These are phyloP conservation scores for Erythrophleum fordii DNA, from an alignment of 306 rosid genomes.

Conservation along the genomic window DNA sequence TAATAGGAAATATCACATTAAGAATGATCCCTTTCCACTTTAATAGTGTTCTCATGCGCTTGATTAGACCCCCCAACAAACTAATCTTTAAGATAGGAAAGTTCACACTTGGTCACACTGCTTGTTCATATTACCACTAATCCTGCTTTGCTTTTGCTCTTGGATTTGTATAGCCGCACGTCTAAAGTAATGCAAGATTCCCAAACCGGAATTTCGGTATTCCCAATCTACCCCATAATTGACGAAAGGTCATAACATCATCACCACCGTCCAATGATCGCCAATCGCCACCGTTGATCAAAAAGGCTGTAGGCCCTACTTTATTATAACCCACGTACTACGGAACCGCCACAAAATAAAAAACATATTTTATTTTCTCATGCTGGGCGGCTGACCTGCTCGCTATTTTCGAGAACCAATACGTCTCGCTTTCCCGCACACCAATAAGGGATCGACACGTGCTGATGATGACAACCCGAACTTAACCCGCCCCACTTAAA, in stretches of 20 bases:
- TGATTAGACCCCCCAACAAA: slow-evolving; percentile 35
- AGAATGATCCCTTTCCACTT: slow-evolving; percentile 31
- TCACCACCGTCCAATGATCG: background rate
- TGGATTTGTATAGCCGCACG: slow-evolving; percentile 19
- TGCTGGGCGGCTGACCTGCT: slow-evolving; percentile 70
- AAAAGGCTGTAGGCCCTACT: slow-evolving; percentile 20
- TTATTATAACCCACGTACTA: slow-evolving; percentile 33
- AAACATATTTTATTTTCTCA: background rate
- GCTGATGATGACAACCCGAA: background rate
- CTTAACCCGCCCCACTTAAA: slow-evolving; percentile 35
- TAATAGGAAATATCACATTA: slow-evolving; percentile 27
- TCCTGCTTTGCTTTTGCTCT: slow-evolving; percentile 25
- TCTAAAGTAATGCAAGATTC: slow-evolving; percentile 26
- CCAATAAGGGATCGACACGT: slow-evolving; percentile 36
- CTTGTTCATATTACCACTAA: slow-evolving; percentile 25
- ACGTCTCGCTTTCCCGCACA: slow-evolving; percentile 23
- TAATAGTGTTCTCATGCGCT: slow-evolving; percentile 13
- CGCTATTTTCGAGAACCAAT: slow-evolving; percentile 51
- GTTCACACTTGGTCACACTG: slow-evolving; percentile 22
- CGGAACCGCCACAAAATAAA: slow-evolving; percentile 44
- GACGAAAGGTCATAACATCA: background rate
- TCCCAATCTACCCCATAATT: background rate
- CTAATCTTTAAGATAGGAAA: slow-evolving; percentile 28
- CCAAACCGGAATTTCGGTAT: slow-evolving; percentile 3
- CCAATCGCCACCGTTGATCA: slow-evolving; percentile 11